These are phyloP conservation scores for Cryphonectria japonica DNA, from an alignment of 2,329 filamentous ascomycete species.

Conservation along the genomic window DNA sequence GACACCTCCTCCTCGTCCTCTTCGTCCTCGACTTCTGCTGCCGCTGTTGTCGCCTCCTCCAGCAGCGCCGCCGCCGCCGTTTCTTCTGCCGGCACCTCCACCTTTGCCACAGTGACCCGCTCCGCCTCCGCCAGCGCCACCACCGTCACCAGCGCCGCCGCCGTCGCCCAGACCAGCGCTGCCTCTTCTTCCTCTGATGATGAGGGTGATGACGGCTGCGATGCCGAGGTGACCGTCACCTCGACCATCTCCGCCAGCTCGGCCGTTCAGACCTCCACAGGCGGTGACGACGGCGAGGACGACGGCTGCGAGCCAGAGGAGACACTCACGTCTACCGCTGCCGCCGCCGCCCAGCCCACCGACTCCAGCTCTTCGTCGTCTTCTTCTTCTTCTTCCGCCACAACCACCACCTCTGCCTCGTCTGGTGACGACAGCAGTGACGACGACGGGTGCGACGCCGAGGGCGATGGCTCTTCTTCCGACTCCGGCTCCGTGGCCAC, in stretches of 20 bases:
- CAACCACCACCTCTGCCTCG: not conserved
- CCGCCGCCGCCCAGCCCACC: not conserved
- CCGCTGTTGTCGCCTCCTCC: not conserved
- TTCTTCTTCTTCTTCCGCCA: not conserved
- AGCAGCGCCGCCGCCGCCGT: not conserved
- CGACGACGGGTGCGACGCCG: constrained; percentile 15
- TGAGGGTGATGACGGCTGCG: constrained; percentile 20
- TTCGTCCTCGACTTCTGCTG: constrained; percentile 3
- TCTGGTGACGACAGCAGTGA: constrained; percentile 8
- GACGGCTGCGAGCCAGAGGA: constrained; percentile 11
- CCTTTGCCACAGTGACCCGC: constrained; percentile 3
- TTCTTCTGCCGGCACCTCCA: not conserved
- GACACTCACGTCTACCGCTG: not conserved
- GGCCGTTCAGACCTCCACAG: constrained; percentile 3
- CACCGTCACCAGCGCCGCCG: constrained; percentile 3
- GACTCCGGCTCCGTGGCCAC: constrained; percentile 3
- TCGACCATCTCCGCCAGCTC: constrained; percentile 13
- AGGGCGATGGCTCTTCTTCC: not conserved
- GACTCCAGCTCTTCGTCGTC: not conserved
- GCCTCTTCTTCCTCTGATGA: not conserved
- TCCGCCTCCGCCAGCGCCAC: constrained; percentile 14
- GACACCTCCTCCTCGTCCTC: not conserved
- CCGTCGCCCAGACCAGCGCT: constrained; percentile 7
- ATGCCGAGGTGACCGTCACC: constrained; percentile 24
- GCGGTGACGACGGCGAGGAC: constrained; percentile 1